phyloP scores from a whole-genome alignment of 2,329 filamentous ascomycete species.

The Claviceps pazoutovae region DNA sequence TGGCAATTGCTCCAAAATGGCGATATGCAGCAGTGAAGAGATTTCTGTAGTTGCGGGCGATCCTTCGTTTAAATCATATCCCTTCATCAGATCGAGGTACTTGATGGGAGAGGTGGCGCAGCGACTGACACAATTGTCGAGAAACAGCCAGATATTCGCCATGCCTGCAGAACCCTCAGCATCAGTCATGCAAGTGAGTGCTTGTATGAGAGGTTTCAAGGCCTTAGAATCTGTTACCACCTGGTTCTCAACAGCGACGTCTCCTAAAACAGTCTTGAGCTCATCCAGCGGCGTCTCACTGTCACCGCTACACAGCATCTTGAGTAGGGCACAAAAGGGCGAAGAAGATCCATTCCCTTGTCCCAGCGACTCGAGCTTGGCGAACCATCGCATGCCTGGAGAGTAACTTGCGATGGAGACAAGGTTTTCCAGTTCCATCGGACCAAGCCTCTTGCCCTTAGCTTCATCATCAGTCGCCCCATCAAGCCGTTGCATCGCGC shows the following conservation, averaged over 20 bases:
- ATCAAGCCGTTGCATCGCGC: constrained; percentile 50
- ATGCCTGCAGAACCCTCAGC: constrained; percentile 14
- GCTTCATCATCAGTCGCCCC: constrained; percentile 34
- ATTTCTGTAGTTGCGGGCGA: constrained; percentile 11
- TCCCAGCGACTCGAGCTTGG: constrained; percentile 50
- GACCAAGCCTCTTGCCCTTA: constrained; percentile 37
- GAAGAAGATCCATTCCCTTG: constrained; percentile 29
- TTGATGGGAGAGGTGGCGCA: constrained; percentile 67
- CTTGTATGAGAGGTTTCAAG: constrained; percentile 32
- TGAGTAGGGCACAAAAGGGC: constrained; percentile 59
- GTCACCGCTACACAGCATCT: constrained; percentile 21
- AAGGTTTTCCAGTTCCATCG: constrained; percentile 69
- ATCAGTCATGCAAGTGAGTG: constrained; percentile 13
- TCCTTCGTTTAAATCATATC: constrained; percentile 20
- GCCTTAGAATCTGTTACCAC: constrained; percentile 42
- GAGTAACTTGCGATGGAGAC: constrained; percentile 70
- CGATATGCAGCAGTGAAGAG: constrained; percentile 50
- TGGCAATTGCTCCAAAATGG: constrained; percentile 64
- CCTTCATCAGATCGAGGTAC: constrained; percentile 59
- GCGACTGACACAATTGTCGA: constrained; percentile 72
- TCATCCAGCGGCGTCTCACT: constrained; percentile 23
- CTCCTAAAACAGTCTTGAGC: constrained; percentile 41
- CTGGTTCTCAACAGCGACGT: constrained; percentile 50
- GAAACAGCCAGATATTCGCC: constrained; percentile 47
- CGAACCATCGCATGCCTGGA: constrained; percentile 81